phyloP scores from a whole-genome alignment of 2,329 filamentous ascomycete genomes.

The Hymenotorrendiella dingleyae region DNA sequence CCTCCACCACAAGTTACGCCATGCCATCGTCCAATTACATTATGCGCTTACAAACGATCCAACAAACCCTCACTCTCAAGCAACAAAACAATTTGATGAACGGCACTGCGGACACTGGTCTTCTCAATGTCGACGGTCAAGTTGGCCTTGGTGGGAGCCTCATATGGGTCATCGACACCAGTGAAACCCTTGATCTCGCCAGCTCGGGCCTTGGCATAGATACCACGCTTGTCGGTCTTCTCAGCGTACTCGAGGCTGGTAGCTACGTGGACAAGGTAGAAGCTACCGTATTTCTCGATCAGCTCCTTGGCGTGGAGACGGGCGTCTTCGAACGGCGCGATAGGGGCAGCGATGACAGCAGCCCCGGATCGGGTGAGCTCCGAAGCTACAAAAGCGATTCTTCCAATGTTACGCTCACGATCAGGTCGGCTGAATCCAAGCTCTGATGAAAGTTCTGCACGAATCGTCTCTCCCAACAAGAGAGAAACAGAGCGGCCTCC shows the following conservation, averaged over 20 bases:
- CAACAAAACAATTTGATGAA: slow-evolving; percentile 93
- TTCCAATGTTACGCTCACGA: slow-evolving; percentile 88
- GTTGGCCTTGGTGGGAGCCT: slow-evolving; percentile 74
- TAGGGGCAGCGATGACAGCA: slow-evolving; percentile 92
- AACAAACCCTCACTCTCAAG: slow-evolving; percentile 85
- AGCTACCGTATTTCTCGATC: slow-evolving; percentile 81
- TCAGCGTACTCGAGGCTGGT: slow-evolving; percentile 90
- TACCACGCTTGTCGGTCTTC: slow-evolving; percentile 88
- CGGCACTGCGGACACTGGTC: slow-evolving; percentile 84
- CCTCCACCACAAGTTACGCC: no score
- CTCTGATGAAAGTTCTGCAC: slow-evolving; percentile 86
- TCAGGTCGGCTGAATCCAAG: slow-evolving; percentile 92
- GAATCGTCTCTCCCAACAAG: slow-evolving; percentile 91
- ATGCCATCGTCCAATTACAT: no score
- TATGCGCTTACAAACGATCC: slow-evolving; percentile 51
- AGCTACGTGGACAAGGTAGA: slow-evolving; percentile 92
- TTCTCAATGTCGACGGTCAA: slow-evolving; percentile 79
- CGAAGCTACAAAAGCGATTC: slow-evolving; percentile 92
- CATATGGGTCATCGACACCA: slow-evolving; percentile 95
- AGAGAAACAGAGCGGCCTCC: slow-evolving; percentile 91
- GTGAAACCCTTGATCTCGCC: slow-evolving; percentile 98
- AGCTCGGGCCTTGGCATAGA: slow-evolving; percentile 75
- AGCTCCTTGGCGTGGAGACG: slow-evolving; percentile 75
- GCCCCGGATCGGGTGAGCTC: slow-evolving; percentile 91
- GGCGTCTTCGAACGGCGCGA: slow-evolving; percentile 82